Evolutionary conservation across 306 rosid genomes (phyloP).

Genomic region (Trifolium subterraneum): DNA sequence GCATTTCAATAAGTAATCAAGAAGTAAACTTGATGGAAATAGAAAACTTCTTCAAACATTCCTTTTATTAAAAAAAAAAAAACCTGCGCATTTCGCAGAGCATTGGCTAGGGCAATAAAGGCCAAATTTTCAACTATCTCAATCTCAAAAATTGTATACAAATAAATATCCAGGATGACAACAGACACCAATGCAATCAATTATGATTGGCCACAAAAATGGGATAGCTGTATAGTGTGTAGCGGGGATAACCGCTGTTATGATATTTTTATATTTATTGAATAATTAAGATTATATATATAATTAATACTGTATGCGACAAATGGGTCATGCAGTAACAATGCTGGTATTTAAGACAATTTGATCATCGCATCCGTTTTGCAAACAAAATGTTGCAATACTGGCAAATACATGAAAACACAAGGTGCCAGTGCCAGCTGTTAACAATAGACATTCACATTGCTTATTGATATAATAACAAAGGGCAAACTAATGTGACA

Average conservation of each 20-base stretch:
- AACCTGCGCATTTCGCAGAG: constrained; percentile 2
- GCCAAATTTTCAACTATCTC: constrained; percentile 1
- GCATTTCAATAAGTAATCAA: constrained; percentile 21
- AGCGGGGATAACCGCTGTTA: not conserved
- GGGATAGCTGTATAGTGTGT: not conserved
- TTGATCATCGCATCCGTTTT: not conserved
- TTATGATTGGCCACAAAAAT: not conserved
- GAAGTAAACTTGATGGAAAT: not conserved
- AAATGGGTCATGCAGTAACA: not conserved
- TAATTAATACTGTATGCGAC: not conserved
- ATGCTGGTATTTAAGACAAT: not conserved
- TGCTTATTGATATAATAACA: no score
- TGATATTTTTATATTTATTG: not conserved
- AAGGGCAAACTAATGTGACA: not conserved
- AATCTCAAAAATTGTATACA: not conserved
- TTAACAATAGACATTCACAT: no score
- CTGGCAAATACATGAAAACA: not conserved
- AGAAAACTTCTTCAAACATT: not conserved
- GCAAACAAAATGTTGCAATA: not conserved
- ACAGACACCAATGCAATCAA: not conserved
- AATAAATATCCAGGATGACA: not conserved
- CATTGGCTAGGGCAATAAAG: constrained; percentile 11
- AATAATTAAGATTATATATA: not conserved
- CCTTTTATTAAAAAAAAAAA: not conserved
- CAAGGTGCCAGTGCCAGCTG: not conserved